Evolutionary conservation across 1,284 basidiomycete genomes (phyloP), one percentile per base, ranked within the genome.

Genomic region (Neonothopanus nambi): DNA sequence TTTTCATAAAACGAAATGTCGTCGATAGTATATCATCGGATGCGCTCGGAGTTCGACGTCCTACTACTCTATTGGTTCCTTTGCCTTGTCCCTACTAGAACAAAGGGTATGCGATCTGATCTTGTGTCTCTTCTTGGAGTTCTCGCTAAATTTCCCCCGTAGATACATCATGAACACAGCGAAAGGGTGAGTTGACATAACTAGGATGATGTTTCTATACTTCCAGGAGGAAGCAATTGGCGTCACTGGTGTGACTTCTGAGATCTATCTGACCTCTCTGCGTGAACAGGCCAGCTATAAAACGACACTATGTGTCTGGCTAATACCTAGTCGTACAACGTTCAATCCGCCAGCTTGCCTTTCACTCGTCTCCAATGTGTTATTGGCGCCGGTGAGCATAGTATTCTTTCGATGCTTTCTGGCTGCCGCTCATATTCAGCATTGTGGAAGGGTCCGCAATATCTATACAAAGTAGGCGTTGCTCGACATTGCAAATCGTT

Each of bases 401-500:
- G 56, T 54, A 42, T 37, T 41, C 33, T 24, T 43, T 24, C 28
- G n/a, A 40, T 24, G 18, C 38, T 42, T 40, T 15, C n/a, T 48
- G 18, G 41, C 28, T 20, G n/a, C 21, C 42, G 18, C 45, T 53
- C 20, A 52, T 35, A 7, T 38, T 51, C 26, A 28, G 5, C 42
- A 35, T 35, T 42, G 18, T 56, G 61, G 23, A 59, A 82, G 80
- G 63, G 80, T 82, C 49, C 72, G 73, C 51, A 80, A 82, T 61
- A 66, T 76, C 37, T 82, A 80, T 60, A 77, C 63, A 63, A 64
- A 54, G 79, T 79, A 62, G 66, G 73, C 59, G 15, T 54, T 21
- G 39, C 18, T 46, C 47, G 18, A 36, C 48, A 12, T 24, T 24
- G 39, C 30, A 46, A 41, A 40, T 24, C 28, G 12, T 51, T 37